These are phyloP conservation scores for Rhizopus arrhizus DNA, from an alignment of 371 early-diverging fungal genomes.

Conservation along the genomic window DNA sequence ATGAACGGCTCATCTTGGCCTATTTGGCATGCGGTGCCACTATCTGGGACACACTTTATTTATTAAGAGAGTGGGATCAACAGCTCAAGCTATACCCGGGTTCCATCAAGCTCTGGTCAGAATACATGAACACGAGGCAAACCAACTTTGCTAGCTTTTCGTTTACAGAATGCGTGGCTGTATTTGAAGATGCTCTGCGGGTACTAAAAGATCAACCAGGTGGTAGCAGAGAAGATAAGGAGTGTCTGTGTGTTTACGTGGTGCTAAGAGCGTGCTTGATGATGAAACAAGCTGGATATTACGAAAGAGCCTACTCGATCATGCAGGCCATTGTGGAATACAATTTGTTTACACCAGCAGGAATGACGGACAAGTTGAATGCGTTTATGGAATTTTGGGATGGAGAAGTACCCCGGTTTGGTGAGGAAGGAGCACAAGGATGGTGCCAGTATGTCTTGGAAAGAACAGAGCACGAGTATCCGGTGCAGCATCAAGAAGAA, in stretches of 20 bases:
- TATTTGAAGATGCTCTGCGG: slow-evolving; percentile 67
- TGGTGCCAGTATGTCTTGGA: slow-evolving; percentile 48
- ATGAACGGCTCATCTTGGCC: slow-evolving; percentile 57
- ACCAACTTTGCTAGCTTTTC: slow-evolving; percentile 73
- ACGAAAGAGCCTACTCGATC: slow-evolving; percentile 68
- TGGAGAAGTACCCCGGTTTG: slow-evolving; percentile 73
- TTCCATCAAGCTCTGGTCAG: slow-evolving; percentile 69
- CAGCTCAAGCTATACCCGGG: slow-evolving; percentile 53
- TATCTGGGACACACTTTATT: slow-evolving; percentile 61
- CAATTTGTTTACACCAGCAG: slow-evolving; percentile 47
- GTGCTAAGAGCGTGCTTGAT: slow-evolving; percentile 66
- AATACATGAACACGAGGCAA: slow-evolving; percentile 76
- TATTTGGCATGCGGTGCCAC: slow-evolving; percentile 67
- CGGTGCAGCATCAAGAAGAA: slow-evolving; percentile 22
- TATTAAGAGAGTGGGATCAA: slow-evolving; percentile 75
- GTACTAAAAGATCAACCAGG: slow-evolving; percentile 29
- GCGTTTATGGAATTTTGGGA: slow-evolving; percentile 80
- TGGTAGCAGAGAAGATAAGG: slow-evolving; percentile 49
- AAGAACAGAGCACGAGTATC: slow-evolving; percentile 24
- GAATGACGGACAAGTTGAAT: slow-evolving; percentile 54
- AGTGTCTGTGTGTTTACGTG: slow-evolving; percentile 65
- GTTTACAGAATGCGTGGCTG: slow-evolving; percentile 60
- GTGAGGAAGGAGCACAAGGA: slow-evolving; percentile 72
- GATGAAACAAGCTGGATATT: slow-evolving; percentile 71
- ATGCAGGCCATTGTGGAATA: slow-evolving; percentile 79